These are phyloP conservation scores for Penicillium argentinense DNA, from an alignment of 495 filamentous ascomycete genomes.

Conservation along the genomic window DNA sequence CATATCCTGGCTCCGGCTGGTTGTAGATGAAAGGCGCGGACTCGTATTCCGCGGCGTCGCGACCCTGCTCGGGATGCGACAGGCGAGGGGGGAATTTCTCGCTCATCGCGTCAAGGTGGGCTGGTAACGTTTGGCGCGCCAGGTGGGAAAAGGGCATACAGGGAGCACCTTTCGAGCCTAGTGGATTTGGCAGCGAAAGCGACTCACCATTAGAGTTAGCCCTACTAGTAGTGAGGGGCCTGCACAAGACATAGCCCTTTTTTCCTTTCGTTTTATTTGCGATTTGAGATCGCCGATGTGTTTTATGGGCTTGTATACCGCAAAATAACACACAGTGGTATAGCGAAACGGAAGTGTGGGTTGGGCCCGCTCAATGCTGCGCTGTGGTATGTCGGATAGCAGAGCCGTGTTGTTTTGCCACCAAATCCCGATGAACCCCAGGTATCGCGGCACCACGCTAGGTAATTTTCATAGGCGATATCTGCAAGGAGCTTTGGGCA, in stretches of 20 bases:
- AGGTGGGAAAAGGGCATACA: slow-evolving; percentile 7
- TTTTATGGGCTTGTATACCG: background rate
- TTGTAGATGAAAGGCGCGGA: slow-evolving; percentile 11
- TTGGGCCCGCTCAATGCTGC: slow-evolving; percentile 11
- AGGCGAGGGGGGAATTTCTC: slow-evolving; percentile 22
- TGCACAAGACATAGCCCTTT: background rate
- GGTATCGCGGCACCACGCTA: background rate
- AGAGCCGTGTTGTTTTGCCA: slow-evolving; percentile 31
- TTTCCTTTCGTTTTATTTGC: background rate
- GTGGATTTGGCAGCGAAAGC: background rate
- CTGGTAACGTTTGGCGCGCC: slow-evolving; percentile 6
- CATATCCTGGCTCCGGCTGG: slow-evolving; percentile 19
- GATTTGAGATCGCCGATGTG: too few species aligned
- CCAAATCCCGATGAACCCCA: slow-evolving; percentile 1
- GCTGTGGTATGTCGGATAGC: slow-evolving; percentile 41
- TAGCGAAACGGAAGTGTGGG: slow-evolving; percentile 10
- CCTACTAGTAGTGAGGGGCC: too few species aligned
- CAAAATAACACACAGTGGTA: slow-evolving; percentile 10
- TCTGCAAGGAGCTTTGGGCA: background rate
- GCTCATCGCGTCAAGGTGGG: slow-evolving; percentile 14
- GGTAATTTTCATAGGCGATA: background rate
- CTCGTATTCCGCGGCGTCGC: slow-evolving; percentile 24
- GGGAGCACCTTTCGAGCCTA: slow-evolving; percentile 4
- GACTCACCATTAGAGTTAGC: background rate
- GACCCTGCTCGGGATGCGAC: slow-evolving; percentile 18